Percentiles rank a stretch among this genome's conserved stretches.
Evolutionary conservation across 768 basidiomycete genomes (phyloP).

Genomic region (Phanerochaete sordida): DNA sequence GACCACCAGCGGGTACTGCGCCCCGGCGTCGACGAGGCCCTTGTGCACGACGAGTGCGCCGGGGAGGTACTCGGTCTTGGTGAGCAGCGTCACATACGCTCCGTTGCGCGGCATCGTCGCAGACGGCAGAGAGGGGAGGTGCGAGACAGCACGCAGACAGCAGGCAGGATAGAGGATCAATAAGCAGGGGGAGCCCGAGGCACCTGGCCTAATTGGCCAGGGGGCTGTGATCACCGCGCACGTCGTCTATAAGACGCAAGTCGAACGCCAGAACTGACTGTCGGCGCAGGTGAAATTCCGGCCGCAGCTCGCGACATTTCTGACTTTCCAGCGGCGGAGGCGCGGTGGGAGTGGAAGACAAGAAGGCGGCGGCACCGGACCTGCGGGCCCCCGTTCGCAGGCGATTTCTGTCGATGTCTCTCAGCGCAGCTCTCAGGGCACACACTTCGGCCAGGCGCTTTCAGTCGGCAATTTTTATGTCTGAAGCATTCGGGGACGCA

Average conservation of each 20-base stretch:
- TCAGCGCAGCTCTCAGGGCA: background rate
- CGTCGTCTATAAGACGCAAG: too few relatives aligned
- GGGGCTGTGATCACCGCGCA: background rate
- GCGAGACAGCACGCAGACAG: background rate
- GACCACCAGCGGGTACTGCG: slow-evolving; percentile 48
- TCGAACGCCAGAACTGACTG: too few relatives aligned
- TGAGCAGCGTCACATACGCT: slow-evolving; percentile 79
- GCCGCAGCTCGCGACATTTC: too few relatives aligned
- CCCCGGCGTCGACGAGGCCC: slow-evolving; percentile 38
- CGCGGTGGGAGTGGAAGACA: too few relatives aligned
- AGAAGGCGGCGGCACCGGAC: background rate
- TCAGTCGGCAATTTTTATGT: background rate
- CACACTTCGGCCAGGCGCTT: background rate
- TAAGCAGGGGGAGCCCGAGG: background rate
- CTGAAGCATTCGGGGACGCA: background rate
- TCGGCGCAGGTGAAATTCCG: too few relatives aligned
- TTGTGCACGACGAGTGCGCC: slow-evolving; percentile 55
- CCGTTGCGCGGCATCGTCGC: slow-evolving; percentile 28
- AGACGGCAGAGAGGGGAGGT: background rate
- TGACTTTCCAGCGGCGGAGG: too few relatives aligned
- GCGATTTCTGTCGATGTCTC: too few relatives aligned
- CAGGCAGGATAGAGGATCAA: background rate
- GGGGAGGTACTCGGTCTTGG: slow-evolving; percentile 55
- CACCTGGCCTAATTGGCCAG: background rate
- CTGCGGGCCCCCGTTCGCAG: background rate